Evolutionary conservation across 495 filamentous ascomycete genomes (phyloP), one percentile per base, ranked within the genome.

Genomic region (Penicillium bialowiezense): DNA sequence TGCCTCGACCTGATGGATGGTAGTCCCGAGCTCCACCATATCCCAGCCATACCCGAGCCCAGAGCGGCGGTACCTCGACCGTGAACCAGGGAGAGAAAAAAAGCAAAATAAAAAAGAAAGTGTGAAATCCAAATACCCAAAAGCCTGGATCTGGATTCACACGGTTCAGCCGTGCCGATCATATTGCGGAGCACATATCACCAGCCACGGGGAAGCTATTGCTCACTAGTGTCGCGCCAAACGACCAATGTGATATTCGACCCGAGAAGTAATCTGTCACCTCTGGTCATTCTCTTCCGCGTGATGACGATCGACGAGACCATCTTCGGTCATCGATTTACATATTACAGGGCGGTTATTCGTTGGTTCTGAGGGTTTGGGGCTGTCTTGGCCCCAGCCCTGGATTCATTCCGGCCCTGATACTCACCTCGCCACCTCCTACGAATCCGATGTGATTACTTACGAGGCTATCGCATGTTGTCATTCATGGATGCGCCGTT

Each of bases 1-100:
- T 89, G 84, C 51, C 67, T 87, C 26, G 83, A 88, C 57, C 65
- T 87, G 18, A 63, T 71, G 46, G 71, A 72, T 26, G 65, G 56
- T 41, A 56, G 61, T 54, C 69, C 69, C 6, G 71, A 70, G 7
- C 44, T 68, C 19, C 50, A 55, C 21, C 65, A 56, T 9, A 54
- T 60, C 29, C 59, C 53, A 32, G 12, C 53, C 15, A 36, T 55
- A 18, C 54, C 53, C 24, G 56, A 63, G 24, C 41, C 60, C 18
- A 51, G 59, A 7, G 48, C 57, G 4, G 54, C 64, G 42, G 51
- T 59, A 19, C 63, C 59, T 26, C 49, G 52, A 35, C 54, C 62
- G 38, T 67, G 58, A 60, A 35, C 12, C 14, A 40, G 55, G 52
- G 35, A 9, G 15, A 24, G 18, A 6, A 17, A 23, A 15, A 29